Base-by-base conservation (phyloP, 202 grass and related monocot genomes). In the Digitaria exilis region DNA sequence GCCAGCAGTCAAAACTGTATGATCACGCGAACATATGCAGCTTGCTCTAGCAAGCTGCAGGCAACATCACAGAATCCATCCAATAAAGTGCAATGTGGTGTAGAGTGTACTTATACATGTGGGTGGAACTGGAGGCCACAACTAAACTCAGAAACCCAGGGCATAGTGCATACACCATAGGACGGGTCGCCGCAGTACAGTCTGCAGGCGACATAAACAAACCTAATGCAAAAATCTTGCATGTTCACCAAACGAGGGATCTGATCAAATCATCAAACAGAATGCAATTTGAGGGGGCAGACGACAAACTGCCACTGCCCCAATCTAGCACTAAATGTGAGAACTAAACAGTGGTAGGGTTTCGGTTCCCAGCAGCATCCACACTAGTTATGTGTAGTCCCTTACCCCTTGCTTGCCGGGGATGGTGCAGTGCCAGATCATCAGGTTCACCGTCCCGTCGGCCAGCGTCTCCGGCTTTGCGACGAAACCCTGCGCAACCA, bases 361-460 rank as follows among this genome's bases (percentile, higher is more conserved):
- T 85, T 12, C 12, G 4, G 28, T 4, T 10, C 22, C 0, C 16
- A 18, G 1, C 12, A 8, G 0, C 30, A 13, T 21, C 5, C 11
- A 55, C 0, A 55, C 0, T 28, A 5, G 3, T 18, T 4, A 21
- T 7, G 15, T 61, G 8, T 24, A 9, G 26, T 41, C 26, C 65
- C 86, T 82, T 86, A 97, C 94, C 91, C 88, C 94, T 84, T 91
- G 94, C 82, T 97, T 97, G 71, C 94, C 94, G 19, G 94, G 91
- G 55, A 97, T 97, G 71, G 87, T 91, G 85, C 94, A 97, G 60
- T 97, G 87, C 94, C 91, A 97, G 73, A 88, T 73, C 94, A 97
- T 93, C 54, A 97, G 79, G 83, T 97, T 97, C 35, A 75, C 91
- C 73, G 94, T 86, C 73, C 94, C 94, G 76, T 93, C 94, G 34